Base-by-base conservation (phyloP, 257 asterid genomes). In the Solanum peruvianum region DNA sequence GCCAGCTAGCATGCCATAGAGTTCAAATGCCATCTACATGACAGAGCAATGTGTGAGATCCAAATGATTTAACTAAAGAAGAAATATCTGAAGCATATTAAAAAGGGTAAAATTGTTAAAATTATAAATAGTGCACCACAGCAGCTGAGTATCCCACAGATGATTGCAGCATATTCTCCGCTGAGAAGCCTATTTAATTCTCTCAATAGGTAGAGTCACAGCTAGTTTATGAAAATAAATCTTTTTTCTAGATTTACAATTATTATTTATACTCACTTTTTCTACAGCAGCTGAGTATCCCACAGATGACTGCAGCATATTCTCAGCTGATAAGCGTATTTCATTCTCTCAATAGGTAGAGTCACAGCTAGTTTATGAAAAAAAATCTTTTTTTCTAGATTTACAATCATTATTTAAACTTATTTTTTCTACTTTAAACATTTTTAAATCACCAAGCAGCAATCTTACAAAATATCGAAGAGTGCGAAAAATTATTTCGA, bases 1-100 rank as follows among this genome's bases (percentile, higher is more conserved):
- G 89, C 99, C 99, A 86, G 99, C 98, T 71, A 97, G 99, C 99
- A 97, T 93, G 47, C 99, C 99, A 90, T 96, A 97, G 78, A 96
- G 98, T 88, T 97, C 98, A 91, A 97, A 97, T 52, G 99, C 99
- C 98, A 95, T 95, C 98, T 97, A 89, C 73, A 83, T 90, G 77
- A 84, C 64, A 45, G 47, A 78, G 27, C 41, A n/a, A 44, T 45
- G 84, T 27, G 64, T 78, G 39, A 27, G 64, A 78, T 78, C 6
- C 84, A 78, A 78, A 78, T 78, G 64, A 16, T 25, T 25, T 45
- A 25, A 7, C 25, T 4, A 44, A 13, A 42, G 14, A 42, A 76
- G 83, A 42, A 7, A 7, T 76, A 76, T 76, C 60, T 7, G 83
- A 76, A 42, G 60, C 83, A 42, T 42, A 41, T 42, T n/a, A 13